Base-by-base conservation (phyloP, 2,329 filamentous ascomycete species). In the Fusarium concolor region DNA sequence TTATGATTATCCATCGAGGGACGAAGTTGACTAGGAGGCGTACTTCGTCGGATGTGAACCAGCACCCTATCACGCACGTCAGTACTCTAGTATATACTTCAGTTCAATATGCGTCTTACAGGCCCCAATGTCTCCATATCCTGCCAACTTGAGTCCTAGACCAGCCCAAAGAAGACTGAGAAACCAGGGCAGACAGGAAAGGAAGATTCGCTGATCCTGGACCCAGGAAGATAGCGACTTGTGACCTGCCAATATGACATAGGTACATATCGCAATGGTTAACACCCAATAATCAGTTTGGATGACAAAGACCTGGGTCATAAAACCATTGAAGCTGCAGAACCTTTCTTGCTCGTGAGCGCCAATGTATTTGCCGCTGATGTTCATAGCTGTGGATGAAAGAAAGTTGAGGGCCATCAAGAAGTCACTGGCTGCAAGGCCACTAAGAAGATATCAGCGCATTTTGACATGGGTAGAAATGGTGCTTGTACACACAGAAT, bases 301-400 rank as follows among this genome's bases (percentile, higher is more conserved):
- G 26, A 51, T 51, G 7, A 51, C 47, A 14, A 51, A 51, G 7
- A 51, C 47, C 28, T 51, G 47, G 10, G 47, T 51, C 35, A 51
- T 51, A 14, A 51, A 51, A 2, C 47, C 47, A 2, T 51, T 51
- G 14, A 51, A 51, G 10, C 33, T 51, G 24, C 47, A 42, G 5
- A 42, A 51, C 28, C 3, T 6, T 14, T 51, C 7, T 2, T 42
- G 47, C 7, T 42, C 33, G 2, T n/a, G 33, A 1, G 33, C 47
- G 4, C 47, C 33, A 3, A 51, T 51, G 6, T n/a, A 12, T 12
- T 22, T 51, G 8, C 47, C 47, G 9, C 26, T 18, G n/a, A 50
- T n/a, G 15, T 50, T 50, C 47, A 50, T 50, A 8, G 33, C 47
- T 4, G 47, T 50, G 6, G 47, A 51, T 1, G 47, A 51, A n/a